phyloP scores from a whole-genome alignment of 139 green algal species.

The Volvox africanus region DNA sequence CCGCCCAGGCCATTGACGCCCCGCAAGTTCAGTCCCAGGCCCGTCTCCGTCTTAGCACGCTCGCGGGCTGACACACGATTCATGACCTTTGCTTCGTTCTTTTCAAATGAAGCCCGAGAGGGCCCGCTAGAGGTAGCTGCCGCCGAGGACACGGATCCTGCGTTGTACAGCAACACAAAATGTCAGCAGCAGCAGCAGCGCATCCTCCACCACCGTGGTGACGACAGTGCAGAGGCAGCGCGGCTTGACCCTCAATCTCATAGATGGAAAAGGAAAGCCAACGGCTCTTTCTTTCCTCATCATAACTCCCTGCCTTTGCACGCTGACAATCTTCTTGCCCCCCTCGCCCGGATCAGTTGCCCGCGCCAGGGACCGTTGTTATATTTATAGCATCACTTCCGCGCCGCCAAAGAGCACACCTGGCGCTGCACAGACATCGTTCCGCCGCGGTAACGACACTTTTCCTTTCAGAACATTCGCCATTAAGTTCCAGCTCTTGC shows the following conservation, averaged over 20 bases:
- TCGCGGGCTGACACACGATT: slow-evolving; percentile 22
- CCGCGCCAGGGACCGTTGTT: too few species aligned
- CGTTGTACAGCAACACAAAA: neutral
- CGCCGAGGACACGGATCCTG: neutral
- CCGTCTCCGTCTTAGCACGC: slow-evolving; percentile 47
- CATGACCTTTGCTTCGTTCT: neutral
- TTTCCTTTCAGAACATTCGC: slow-evolving; percentile 11
- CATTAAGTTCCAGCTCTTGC: slow-evolving; percentile 41
- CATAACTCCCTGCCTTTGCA: too few species aligned
- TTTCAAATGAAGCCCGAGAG: slow-evolving; percentile 34
- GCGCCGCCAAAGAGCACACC: neutral
- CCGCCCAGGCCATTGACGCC: neutral
- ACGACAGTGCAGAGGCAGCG: too few species aligned
- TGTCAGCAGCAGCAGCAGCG: too few species aligned
- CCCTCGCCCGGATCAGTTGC: too few species aligned
- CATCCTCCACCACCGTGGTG: too few species aligned
- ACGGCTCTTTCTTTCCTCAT: too few species aligned
- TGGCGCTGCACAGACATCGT: neutral
- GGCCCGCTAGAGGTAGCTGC: slow-evolving; percentile 29
- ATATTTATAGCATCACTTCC: neutral
- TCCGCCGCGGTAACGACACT: neutral
- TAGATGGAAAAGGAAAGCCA: too few species aligned
- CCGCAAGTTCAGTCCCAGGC: slow-evolving; percentile 30
- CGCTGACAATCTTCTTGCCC: too few species aligned
- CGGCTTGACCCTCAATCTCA: too few species aligned